Evolutionary conservation across 352 stramenopile species (phyloP).

Genomic region (Phytophthora hibernalis): DNA sequence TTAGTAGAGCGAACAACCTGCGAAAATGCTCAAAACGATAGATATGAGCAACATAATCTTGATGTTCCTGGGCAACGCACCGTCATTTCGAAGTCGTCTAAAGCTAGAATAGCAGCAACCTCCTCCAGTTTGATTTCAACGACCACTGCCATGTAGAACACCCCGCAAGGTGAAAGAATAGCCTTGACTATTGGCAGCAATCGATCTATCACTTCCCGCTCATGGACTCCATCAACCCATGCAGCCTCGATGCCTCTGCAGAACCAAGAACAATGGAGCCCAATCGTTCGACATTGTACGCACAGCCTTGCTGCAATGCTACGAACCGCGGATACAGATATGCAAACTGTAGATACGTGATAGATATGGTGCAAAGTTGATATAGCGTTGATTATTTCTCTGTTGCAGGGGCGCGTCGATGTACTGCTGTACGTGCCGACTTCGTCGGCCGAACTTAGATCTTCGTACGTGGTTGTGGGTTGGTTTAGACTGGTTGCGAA

Average conservation of each 20-base stretch:
- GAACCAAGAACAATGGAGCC: slow-evolving; percentile 70
- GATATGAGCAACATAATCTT: slow-evolving; percentile 19
- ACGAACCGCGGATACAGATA: slow-evolving; percentile 63
- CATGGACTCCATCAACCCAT: slow-evolving; percentile 95
- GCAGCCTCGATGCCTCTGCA: slow-evolving; percentile 94
- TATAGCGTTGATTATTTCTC: too few species aligned
- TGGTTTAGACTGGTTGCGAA: neutral
- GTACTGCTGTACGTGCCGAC: slow-evolving; percentile 98
- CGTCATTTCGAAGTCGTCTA: slow-evolving; percentile 73
- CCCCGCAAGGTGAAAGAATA: slow-evolving; percentile 81
- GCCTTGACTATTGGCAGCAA: slow-evolving; percentile 92
- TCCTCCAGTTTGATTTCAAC: slow-evolving; percentile 97
- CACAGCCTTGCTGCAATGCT: slow-evolving; percentile 87
- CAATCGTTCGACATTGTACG: slow-evolving; percentile 77
- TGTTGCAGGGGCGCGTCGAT: slow-evolving; percentile 84
- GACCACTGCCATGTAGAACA: slow-evolving; percentile 98
- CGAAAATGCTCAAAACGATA: slow-evolving; percentile 29
- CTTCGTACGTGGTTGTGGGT: slow-evolving; percentile 58
- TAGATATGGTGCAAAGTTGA: neutral
- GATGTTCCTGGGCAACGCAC: slow-evolving; percentile 30
- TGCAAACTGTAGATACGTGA: neutral
- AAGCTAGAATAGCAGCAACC: slow-evolving; percentile 81
- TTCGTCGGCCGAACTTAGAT: slow-evolving; percentile 94
- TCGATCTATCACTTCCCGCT: slow-evolving; percentile 95
- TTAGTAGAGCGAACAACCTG: slow-evolving; percentile 75